Base-by-base conservation (phyloP, 2,329 filamentous ascomycete genomes). In the Plenodomus lindquistii region DNA sequence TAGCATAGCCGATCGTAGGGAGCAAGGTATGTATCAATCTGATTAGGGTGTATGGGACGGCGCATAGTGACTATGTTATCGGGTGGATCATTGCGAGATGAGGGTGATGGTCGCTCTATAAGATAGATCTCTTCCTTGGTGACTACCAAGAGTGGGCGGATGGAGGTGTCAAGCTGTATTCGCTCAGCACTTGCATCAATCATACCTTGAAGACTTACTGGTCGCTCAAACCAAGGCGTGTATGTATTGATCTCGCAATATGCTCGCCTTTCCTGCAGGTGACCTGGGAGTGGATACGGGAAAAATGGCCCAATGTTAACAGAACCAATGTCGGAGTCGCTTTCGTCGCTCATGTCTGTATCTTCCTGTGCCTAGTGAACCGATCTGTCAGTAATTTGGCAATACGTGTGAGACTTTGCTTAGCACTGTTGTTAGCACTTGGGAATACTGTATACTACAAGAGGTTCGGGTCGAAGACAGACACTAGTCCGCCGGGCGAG, bases 1-100 rank as follows among this genome's bases (percentile, higher is more conserved):
- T 88, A 84, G 70, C 81, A 85, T 18, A 89, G 71, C 7, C 84
- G 79, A 55, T 85, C 60, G 19, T 46, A 48, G 13, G 72, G 63
- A 37, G 34, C 39, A 16, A 52, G 34, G 7, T 37, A 36, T 19
- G 40, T 29, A 3, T 40, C n/a, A 39, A 42, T 44, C 3, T 22
- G 29, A 2, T 40, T 29, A 0, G 60, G 53, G 22, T 58, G 59
- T 11, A 67, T 45, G 2, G 74, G 70, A 36, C 72, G 66, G 9
- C 65, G 69, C 45, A 77, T 67, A 2, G 69, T 66, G n/a, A 75
- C 16, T 63, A 73, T 49, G 4, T 51, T 52, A 1, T 59, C 41
- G 1, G 19, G 31, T 15, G 34, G 34, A 22, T 4, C 13, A 16
- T 40, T 38, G 22, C 15, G 51, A 34, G 63, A 54, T 45, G 24